phyloP scores from a whole-genome alignment of 139 green algal genomes.

The Yamagishiella unicocca region DNA sequence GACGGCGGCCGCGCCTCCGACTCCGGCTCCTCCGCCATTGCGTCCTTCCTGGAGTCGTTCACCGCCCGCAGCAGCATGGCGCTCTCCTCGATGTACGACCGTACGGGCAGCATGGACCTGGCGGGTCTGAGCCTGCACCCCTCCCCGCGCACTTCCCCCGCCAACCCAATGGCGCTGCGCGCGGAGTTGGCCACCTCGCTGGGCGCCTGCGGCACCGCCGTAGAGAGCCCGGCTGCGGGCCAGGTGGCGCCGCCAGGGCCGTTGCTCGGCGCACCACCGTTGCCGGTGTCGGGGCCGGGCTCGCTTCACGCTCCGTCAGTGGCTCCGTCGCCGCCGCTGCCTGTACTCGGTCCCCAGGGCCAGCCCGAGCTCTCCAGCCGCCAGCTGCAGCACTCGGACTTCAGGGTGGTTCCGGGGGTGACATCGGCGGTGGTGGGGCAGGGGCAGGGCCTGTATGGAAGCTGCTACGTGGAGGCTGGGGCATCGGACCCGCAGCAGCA shows the following conservation, averaged over 20 bases:
- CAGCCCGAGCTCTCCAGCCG: no score
- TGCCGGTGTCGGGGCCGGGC: neutral
- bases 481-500: no score
- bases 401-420: no score
- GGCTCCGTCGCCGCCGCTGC: neutral
- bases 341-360: neutral
- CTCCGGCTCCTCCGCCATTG: neutral
- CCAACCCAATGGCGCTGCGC: conserved; percentile 9
- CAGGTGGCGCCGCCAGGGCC: neutral
- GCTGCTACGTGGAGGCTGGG: no score
- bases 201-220: neutral
- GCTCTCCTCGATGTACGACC: neutral
- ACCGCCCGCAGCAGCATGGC: neutral
- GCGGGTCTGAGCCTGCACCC: neutral
- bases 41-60: conserved; percentile 35
- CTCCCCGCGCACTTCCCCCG: neutral
- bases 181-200: neutral
- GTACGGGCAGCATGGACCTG: neutral
- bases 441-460: no score
- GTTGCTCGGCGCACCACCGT: neutral
- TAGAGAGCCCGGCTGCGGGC: no score
- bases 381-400: no score
- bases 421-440: no score
- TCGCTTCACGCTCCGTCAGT: neutral
- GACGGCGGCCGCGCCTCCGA: neutral